Evolutionary conservation across 2,329 filamentous ascomycete species (phyloP), one percentile per base, ranked within the genome.

Genomic region (Tympanopsis confertula): DNA sequence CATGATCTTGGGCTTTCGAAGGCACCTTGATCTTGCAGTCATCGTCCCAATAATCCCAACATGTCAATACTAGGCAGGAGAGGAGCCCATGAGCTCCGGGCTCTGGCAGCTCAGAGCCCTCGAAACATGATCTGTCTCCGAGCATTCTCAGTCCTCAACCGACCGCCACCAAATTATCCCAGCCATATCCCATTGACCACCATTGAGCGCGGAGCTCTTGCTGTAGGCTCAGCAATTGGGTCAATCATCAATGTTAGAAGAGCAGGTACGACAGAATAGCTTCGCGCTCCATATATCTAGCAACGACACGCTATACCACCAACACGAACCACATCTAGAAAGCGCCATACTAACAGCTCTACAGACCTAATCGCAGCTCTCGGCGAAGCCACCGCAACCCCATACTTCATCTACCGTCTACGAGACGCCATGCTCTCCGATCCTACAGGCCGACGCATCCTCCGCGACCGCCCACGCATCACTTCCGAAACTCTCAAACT

Each of bases 321-420:
- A 36, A 18, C 19, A 22, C 5, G 17, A 29, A 24, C 3, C 29
- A 29, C 12, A 37, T 39, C n/a, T 29, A 20, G 20, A 26, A 37
- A 35, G 24, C 20, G 15, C 22, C 10, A 13, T 19, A 20, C 22
- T 43, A 13, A 38, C 44, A 17, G 19, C 5, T 28, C 7, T 13
- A 13, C 50, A 86, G 91, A 98, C 64, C 78, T 98, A 47, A 93
- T 98, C 49, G 91, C 91, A 22, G 76, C 86, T 22, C 75, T 94
- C n/a, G 89, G 88, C 53, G 91, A 98, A 68, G 80, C 88, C 19
- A 96, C 91, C 3, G 86, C 88, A 17, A 86, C 88, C 7, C 91
- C 91, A 12, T 94, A 87, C 70, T 95, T 96, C 65, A 88, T 95
- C 59, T 77, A 85, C 61, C 84, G 86, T 40, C 84, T 98, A 15